Percentiles rank a stretch among this genome's conserved stretches.
Evolutionary conservation across 2,329 filamentous ascomycete species (phyloP).

Genomic region (Calonectria pauciramosa): DNA sequence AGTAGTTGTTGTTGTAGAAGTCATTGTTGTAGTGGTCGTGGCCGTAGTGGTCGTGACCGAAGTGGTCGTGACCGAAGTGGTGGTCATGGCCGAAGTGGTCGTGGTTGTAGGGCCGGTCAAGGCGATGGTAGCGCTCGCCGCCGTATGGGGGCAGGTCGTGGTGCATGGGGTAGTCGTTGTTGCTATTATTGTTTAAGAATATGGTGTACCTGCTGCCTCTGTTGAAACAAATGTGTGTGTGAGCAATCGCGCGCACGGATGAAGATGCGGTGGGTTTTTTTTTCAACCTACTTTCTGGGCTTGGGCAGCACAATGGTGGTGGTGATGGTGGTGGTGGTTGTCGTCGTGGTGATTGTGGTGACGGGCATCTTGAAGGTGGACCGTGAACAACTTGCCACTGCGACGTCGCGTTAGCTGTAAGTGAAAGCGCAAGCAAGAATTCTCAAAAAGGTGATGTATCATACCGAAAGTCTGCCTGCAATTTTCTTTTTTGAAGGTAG

Average conservation of each 20-base stretch:
- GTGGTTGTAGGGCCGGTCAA: background rate
- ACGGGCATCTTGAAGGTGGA: background rate
- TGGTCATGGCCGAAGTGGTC: no score
- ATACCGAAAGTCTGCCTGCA: background rate
- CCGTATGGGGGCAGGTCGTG: background rate
- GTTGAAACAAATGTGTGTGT: background rate
- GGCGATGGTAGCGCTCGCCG: background rate
- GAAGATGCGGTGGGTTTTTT: no score
- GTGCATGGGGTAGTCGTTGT: background rate
- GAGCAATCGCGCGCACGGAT: background rate
- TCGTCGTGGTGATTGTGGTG: background rate
- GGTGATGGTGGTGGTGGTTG: background rate
- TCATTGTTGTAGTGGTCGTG: background rate
- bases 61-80: background rate
- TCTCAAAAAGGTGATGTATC: background rate
- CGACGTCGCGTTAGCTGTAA: background rate
- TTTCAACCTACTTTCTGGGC: background rate
- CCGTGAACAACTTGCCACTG: background rate
- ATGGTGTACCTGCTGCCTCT: constrained; percentile 1
- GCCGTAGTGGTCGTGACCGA: background rate
- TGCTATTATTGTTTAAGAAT: background rate
- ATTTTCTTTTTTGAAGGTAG: background rate
- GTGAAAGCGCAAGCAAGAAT: background rate
- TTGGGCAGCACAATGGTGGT: constrained; percentile 7
- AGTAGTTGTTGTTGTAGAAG: background rate